These are phyloP conservation scores for Penicillium manginii DNA, from an alignment of 495 filamentous ascomycete genomes.

Conservation along the genomic window DNA sequence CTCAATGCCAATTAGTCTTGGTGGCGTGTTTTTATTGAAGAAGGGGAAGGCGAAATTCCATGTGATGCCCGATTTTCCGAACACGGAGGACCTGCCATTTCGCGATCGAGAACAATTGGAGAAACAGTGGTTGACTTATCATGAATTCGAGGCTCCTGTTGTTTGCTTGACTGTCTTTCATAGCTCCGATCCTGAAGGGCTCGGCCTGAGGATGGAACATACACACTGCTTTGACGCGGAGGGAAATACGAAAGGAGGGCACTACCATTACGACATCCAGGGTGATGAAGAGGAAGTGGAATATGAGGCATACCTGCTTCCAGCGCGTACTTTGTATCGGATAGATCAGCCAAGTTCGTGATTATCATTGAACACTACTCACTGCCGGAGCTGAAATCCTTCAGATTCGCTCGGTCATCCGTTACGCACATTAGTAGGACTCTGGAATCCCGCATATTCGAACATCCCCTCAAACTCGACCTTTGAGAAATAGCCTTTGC, in stretches of 20 bases:
- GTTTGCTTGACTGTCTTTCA: slow-evolving; percentile 46
- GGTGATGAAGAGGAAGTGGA: slow-evolving; percentile 33
- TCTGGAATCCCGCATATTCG: neutral
- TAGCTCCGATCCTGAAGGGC: slow-evolving; percentile 35
- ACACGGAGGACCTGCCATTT: slow-evolving; percentile 32
- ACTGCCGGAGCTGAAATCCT: neutral
- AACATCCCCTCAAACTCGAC: slow-evolving; percentile 5
- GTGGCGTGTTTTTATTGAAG: slow-evolving; percentile 42
- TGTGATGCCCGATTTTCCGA: slow-evolving; percentile 50
- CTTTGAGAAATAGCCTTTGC: slow-evolving; percentile 16
- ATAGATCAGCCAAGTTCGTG: slow-evolving; percentile 35
- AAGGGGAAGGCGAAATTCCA: slow-evolving; percentile 39
- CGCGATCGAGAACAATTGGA: slow-evolving; percentile 26
- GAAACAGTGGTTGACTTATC: slow-evolving; percentile 39
- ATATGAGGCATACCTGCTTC: slow-evolving; percentile 47
- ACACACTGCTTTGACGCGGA: slow-evolving; percentile 45
- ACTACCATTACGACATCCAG: slow-evolving; percentile 46
- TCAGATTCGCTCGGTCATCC: too few relatives aligned
- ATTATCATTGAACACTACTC: neutral
- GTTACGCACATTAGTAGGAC: too few relatives aligned
- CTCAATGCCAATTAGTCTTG: slow-evolving; percentile 32
- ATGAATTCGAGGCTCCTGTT: slow-evolving; percentile 37
- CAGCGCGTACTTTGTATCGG: slow-evolving; percentile 37
- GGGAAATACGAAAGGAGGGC: slow-evolving; percentile 32
- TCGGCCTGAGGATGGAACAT: slow-evolving; percentile 46